Base-by-base conservation (phyloP, 768 basidiomycete genomes). In the Amyloporia xantha region DNA sequence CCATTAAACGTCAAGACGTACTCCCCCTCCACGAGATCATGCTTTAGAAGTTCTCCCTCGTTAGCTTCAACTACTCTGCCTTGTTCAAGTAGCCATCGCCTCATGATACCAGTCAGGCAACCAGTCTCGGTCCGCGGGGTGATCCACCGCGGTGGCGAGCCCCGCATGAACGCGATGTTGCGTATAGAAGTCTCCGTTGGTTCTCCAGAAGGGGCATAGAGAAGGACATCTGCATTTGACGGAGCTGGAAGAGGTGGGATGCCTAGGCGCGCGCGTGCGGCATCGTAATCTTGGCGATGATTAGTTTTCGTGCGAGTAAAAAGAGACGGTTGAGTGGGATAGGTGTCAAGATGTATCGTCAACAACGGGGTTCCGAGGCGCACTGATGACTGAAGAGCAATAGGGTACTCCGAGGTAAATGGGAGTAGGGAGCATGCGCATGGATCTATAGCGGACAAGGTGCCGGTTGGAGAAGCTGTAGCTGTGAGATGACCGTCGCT, bases 241-340 rank as follows among this genome's bases (percentile, higher is more conserved):
- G 56, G 38, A 1, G 54, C 50, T 2, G 61, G 61, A 1, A 65
- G 52, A 6, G 70, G 62, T 19, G 71, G 68, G 15, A 80, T 64
- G 46, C 71, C 68, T 40, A 69, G 75, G 37, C 87, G 77, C 1
- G 59, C 55, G n/a, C 88, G 80, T 1, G 88, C 84, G 28, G 70
- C 69, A 23, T 81, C 70, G 57, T 91, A 91, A 10, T 73, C 62
- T 5, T 60, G 50, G 41, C 88, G 76, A 33, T 69, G 50, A 1
- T 86, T 89, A 0, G 89, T 91, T 64, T 91, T 91, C 41, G 85
- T 82, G 19, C 63, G 57, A 0, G 84, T 84, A 59, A 81, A 84
- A 20, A 75, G 48, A 13, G 82, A 79, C 0, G 75, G 66, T 3
- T 72, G 62, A 1, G 82, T 83, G 11, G 77, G 64, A 50, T 71